These are phyloP conservation scores for Trametes gibbosa DNA, from an alignment of 768 basidiomycete genomes.

Conservation along the genomic window DNA sequence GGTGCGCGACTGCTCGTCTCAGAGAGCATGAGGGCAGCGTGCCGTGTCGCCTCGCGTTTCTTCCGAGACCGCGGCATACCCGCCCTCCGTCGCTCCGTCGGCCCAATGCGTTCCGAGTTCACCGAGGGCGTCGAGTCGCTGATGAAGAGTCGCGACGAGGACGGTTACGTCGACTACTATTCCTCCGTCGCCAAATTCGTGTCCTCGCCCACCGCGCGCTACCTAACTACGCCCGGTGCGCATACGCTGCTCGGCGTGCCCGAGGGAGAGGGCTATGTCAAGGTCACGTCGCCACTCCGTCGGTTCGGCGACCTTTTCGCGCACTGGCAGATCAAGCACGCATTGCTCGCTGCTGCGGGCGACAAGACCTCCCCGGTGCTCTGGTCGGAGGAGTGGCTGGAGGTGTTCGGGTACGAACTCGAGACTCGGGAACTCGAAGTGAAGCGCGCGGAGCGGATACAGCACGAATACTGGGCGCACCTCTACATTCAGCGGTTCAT, in stretches of 20 bases:
- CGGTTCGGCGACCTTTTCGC: slow-evolving; percentile 76
- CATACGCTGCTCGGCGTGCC: slow-evolving; percentile 73
- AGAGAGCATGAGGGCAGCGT: slow-evolving; percentile 82
- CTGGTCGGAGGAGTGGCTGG: slow-evolving; percentile 42
- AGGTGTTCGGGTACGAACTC: slow-evolving; percentile 39
- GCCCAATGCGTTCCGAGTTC: slow-evolving; percentile 28
- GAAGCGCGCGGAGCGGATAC: slow-evolving; percentile 31
- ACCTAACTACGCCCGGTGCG: slow-evolving; percentile 51
- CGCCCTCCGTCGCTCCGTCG: slow-evolving; percentile 54
- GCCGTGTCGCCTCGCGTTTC: slow-evolving; percentile 72
- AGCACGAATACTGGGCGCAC: slow-evolving; percentile 41
- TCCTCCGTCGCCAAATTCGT: slow-evolving; percentile 34
- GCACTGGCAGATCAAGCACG: slow-evolving; percentile 94
- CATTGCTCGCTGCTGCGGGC: slow-evolving; percentile 43
- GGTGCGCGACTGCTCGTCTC: slow-evolving; percentile 61
- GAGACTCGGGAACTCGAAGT: slow-evolving; percentile 35
- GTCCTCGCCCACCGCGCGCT: slow-evolving; percentile 36
- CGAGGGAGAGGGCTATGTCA: slow-evolving; percentile 75
- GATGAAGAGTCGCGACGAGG: slow-evolving; percentile 44
- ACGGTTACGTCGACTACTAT: slow-evolving; percentile 43
- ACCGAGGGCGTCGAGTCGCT: slow-evolving; percentile 43
- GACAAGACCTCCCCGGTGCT: slow-evolving; percentile 40
- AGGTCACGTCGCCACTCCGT: slow-evolving; percentile 84
- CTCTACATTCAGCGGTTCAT: slow-evolving; percentile 39
- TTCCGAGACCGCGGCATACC: slow-evolving; percentile 57